Evolutionary conservation across 1,139 yeast genomes (phyloP), one percentile per base, ranked within the genome.

Genomic region (Hemisphaericaspora xylanilytica): DNA sequence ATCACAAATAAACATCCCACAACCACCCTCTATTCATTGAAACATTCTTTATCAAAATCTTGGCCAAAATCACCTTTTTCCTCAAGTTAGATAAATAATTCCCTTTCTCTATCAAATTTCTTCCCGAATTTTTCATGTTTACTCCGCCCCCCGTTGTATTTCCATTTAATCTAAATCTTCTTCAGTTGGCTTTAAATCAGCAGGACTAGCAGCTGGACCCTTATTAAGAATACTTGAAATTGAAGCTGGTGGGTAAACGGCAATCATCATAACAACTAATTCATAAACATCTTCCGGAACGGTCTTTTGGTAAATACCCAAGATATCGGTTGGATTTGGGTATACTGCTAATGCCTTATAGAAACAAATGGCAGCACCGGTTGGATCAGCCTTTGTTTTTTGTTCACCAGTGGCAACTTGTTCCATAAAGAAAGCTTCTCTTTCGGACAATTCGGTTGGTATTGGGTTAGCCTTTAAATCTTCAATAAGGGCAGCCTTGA

Each of bases 331-430:
- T 42, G 97, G 98, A 64, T 85, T 85, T 45, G 98, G 97, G 64
- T 90, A 92, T 37, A 89, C 90, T 27, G 87, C 79, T 58, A 92
- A 75, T n/a, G 97, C 97, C 65, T 89, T 86, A 77, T 92, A 92
- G 75, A 89, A 92, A 52, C 85, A 79, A 51, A 89, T 71, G 31
- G 97, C 97, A 32, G 96, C 84, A 43, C 82, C 87, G 46, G 83
- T 64, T 45, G 77, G 80, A 47, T 85, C 80, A 31, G 69, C 59
- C 35, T 67, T 61, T 41, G 83, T 75, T 48, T 81, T 68, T 61
- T 79, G 81, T 61, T 90, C 97, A 59, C 96, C 97, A 39, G 74
- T 61, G 39, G 89, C 85, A 43, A 90, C 90, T 63, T 87, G 92
- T 48, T 78, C 74, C 75, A 88, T 81, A 70, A 90, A 90, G 57